A percentile compares a stretch with the other conserved stretches of the same genome.
Evolutionary conservation across 805 yeast genomes (phyloP).

Genomic region (Zygotorulaspora sp.): DNA sequence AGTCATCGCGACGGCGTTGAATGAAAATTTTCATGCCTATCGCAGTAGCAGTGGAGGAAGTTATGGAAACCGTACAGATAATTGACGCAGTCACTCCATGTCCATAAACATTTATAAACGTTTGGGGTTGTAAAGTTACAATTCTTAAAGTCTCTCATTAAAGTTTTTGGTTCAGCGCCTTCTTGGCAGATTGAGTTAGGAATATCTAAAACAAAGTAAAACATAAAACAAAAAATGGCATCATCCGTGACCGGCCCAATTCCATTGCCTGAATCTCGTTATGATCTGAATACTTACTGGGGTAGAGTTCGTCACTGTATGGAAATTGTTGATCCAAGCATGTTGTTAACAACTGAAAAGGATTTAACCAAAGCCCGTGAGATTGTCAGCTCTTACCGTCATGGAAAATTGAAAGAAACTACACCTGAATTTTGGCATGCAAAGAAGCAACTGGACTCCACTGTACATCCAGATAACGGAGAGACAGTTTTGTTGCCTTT

Average conservation of each 20-base stretch:
- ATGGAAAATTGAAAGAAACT: conserved; percentile 60
- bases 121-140: no score
- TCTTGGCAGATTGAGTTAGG: no score
- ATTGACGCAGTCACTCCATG: no score
- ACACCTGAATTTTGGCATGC: conserved; percentile 86
- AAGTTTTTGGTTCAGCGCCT: no score
- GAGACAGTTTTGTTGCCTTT: conserved; percentile 89
- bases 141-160: no score
- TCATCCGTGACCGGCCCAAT: conserved; percentile 82
- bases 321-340: conserved; percentile 86
- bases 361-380: conserved; percentile 63
- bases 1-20: not conserved
- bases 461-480: conserved; percentile 95
- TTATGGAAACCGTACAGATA: no score
- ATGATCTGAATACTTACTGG: conserved; percentile 77
- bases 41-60: not conserved
- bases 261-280: conserved; percentile 72
- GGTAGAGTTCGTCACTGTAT: conserved; percentile 95
- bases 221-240: conserved; percentile 71
- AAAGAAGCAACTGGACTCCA: conserved; percentile 80
- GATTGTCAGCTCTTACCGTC: conserved; percentile 64
- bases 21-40: not conserved
- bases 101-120: no score
- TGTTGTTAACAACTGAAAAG: conserved; percentile 65
- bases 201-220: no score